These are phyloP conservation scores for Byssochlamys sp. DNA, from an alignment of 2,329 filamentous ascomycete genomes.

Conservation along the genomic window DNA sequence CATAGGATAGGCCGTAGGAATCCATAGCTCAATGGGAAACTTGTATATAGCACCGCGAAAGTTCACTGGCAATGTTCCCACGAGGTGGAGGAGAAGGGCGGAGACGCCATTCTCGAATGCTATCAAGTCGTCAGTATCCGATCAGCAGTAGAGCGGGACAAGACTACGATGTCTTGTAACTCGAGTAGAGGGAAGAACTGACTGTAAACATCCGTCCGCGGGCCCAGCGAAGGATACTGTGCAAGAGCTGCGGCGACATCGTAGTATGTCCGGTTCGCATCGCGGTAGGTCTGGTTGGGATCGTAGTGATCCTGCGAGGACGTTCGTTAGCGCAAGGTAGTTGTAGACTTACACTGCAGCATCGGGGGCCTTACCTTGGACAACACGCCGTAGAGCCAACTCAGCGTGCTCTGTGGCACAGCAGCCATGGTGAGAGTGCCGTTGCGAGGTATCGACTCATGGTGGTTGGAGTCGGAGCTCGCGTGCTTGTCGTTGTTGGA, in stretches of 20 bases:
- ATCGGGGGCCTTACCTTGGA: slow-evolving; percentile 51
- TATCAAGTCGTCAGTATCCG: slow-evolving; percentile 27
- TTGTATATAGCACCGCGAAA: slow-evolving; percentile 84
- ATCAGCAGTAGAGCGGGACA: slow-evolving; percentile 15
- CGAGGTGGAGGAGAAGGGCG: slow-evolving; percentile 74
- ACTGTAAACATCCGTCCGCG: slow-evolving; percentile 94
- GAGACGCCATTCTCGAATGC: slow-evolving; percentile 82
- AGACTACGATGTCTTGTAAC: neutral
- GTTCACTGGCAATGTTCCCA: slow-evolving; percentile 78
- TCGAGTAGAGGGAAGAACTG: slow-evolving; percentile 24
- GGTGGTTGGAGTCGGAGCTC: slow-evolving; percentile 1
- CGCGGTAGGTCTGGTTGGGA: slow-evolving; percentile 69
- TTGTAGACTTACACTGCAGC: slow-evolving; percentile 10
- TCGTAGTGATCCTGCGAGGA: slow-evolving; percentile 26
- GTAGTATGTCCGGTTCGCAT: slow-evolving; percentile 85
- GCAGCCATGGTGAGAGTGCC: slow-evolving; percentile 41
- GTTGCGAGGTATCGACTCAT: neutral
- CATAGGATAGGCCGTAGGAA: slow-evolving; percentile 79
- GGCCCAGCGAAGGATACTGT: slow-evolving; percentile 67
- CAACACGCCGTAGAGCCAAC: slow-evolving; percentile 89
- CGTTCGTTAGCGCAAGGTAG: neutral
- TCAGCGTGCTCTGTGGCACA: slow-evolving; percentile 80
- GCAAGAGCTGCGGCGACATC: slow-evolving; percentile 77
- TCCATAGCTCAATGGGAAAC: slow-evolving; percentile 86
- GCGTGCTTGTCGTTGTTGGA: neutral